Evolutionary conservation across 129 eudicot species (phyloP), one percentile per base, ranked within the genome.

Genomic region (Centella asiatica): DNA sequence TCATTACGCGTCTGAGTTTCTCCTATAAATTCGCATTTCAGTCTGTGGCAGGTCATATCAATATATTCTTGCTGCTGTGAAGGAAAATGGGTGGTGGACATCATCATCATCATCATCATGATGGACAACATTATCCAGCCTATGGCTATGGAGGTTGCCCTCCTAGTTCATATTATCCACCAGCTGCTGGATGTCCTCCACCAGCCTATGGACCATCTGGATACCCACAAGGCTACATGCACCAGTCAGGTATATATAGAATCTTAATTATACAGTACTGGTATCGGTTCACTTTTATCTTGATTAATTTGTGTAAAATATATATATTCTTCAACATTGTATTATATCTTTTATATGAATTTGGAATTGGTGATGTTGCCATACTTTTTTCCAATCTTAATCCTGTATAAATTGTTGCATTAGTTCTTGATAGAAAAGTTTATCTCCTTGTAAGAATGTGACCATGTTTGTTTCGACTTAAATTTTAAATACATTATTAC

Each of bases 171-270:
- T 32, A 46, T 29, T 57, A 34, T 46, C 63, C 63, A 4, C 63
- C 63, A 0, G 28, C 40, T 3, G 29, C 63, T 14, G 63, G 63
- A 2, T 58, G n/a, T 58, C 63, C 63, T 34, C 63, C 63, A 34
- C 63, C 63, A 0, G 31, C 27, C 28, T 58, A 58, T 0, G 63
- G 47, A 58, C 63, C 63, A 20, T 58, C 45, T 1, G 63, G 63
- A 34, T 58, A 58, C 47, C 63, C 63, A n/a, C 63, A 58, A 13
- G 46, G 63, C 29, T 34, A 58, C 15, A 4, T 18, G 8, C 45
- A 58, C 31, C 63, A 57, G 11, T 34, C 46, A 32, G 63, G 63
- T 53, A 53, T n/a, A 17, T n/a, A n/a, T n/a, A n/a, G n/a, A n/a
- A n/a, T n/a, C n/a, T n/a, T n/a, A n/a, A n/a, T n/a, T n/a, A n/a